Conservation (phyloP, 345 rosid genomes). For the Xanthoceras sorbifolium region DNA sequence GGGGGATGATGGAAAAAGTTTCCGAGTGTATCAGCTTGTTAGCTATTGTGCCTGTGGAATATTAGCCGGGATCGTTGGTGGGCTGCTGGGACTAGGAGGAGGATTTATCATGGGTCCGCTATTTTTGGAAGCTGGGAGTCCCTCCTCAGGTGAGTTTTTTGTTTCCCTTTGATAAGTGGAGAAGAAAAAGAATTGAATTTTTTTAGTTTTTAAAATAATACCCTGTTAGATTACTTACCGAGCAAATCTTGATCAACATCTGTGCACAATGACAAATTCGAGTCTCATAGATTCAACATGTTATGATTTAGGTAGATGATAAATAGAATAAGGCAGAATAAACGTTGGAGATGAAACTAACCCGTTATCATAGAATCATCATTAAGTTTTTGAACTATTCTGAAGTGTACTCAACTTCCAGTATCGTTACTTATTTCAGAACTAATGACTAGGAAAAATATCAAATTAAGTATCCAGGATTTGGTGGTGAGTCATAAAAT, state of each 20-base stretch:
- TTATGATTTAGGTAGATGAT: too few relatives aligned
- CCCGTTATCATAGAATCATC: too few relatives aligned
- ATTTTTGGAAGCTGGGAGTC: slow-evolving; percentile 46
- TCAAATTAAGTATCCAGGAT: too few relatives aligned
- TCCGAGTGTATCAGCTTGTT: slow-evolving; percentile 26
- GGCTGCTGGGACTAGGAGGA: slow-evolving; percentile 45
- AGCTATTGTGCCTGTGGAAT: slow-evolving; percentile 29
- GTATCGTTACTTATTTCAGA: too few relatives aligned
- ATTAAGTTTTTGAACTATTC: too few relatives aligned
- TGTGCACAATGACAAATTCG: not conserved
- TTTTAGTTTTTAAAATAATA: not conserved
- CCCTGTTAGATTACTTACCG: not conserved
- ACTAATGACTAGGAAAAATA: too few relatives aligned
- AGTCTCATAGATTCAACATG: too few relatives aligned
- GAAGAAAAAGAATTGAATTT: not conserved
- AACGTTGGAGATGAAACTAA: too few relatives aligned
- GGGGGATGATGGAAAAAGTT: slow-evolving; percentile 26
- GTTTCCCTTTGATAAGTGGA: not conserved
- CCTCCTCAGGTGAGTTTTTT: slow-evolving; percentile 38
- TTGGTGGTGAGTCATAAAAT: too few relatives aligned
- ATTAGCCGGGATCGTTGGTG: slow-evolving; percentile 40
- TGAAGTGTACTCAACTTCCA: too few relatives aligned
- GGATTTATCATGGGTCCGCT: slow-evolving; percentile 48
- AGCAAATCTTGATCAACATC: not conserved
- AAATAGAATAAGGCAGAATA: too few relatives aligned